Evolutionary conservation across 106 monocot species (phyloP).

Genomic region (Dendrobium catenatum): DNA sequence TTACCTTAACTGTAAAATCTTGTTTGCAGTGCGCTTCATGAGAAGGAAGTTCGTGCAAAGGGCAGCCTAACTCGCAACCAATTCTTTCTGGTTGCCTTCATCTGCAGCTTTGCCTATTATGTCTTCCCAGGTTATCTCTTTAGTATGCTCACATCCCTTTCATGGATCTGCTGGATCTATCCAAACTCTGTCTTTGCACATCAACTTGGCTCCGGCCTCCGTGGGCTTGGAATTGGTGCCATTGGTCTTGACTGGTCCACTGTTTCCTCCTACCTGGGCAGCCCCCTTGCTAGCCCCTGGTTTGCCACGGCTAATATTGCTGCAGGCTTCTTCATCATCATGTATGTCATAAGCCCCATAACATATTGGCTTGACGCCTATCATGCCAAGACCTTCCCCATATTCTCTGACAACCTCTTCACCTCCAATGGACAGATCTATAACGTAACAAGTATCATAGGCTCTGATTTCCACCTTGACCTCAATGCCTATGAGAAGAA

Average conservation of each 20-base stretch:
- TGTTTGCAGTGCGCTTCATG: slow-evolving; percentile 67
- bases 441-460: slow-evolving; percentile 61
- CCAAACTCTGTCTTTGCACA: slow-evolving; percentile 68
- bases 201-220: slow-evolving; percentile 73
- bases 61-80: slow-evolving; percentile 59
- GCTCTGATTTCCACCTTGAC: slow-evolving; percentile 59
- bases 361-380: slow-evolving; percentile 73
- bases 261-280: slow-evolving; percentile 73
- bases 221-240: slow-evolving; percentile 70
- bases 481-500: slow-evolving; percentile 57
- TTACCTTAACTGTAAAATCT: background rate
- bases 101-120: slow-evolving; percentile 88
- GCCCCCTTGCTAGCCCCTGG: slow-evolving; percentile 87
- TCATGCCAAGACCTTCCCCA: slow-evolving; percentile 70
- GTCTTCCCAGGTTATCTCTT: slow-evolving; percentile 80
- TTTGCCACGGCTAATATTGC: slow-evolving; percentile 83
- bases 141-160: slow-evolving; percentile 75
- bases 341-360: slow-evolving; percentile 68
- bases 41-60: slow-evolving; percentile 52
- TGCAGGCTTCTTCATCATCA: slow-evolving; percentile 50
- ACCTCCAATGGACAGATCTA: slow-evolving; percentile 38
- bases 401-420: slow-evolving; percentile 77
- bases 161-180: slow-evolving; percentile 83
- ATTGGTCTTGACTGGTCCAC: slow-evolving; percentile 84
- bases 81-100: slow-evolving; percentile 78